phyloP scores from a whole-genome alignment of 768 basidiomycete species.

The Pilatotrama ljubarskyi region DNA sequence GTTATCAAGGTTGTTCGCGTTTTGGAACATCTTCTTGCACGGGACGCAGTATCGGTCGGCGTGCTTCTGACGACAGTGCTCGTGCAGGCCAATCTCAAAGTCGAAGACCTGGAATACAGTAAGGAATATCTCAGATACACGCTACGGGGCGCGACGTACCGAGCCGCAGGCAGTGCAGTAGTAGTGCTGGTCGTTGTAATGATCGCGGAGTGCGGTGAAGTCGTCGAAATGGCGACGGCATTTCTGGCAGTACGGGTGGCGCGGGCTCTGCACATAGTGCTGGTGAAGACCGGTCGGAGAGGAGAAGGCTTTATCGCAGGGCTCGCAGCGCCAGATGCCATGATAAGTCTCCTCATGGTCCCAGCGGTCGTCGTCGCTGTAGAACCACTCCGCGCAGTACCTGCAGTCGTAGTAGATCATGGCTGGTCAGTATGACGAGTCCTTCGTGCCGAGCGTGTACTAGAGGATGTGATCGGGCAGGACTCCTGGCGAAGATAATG shows the following conservation, averaged over 20 bases:
- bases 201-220: background rate
- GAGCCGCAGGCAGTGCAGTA: background rate
- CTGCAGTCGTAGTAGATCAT: too few species aligned
- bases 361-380: too few species aligned
- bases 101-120: constrained; percentile 36
- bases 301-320: background rate
- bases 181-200: background rate
- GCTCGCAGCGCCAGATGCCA: background rate
- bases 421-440: too few species aligned
- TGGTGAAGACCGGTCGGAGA: background rate
- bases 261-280: background rate
- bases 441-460: too few species aligned
- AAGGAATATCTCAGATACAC: background rate
- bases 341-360: background rate
- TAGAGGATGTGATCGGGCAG: too few species aligned
- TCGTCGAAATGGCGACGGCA: background rate
- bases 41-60: constrained; percentile 40
- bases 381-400: too few species aligned
- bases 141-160: background rate
- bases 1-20: constrained; percentile 39
- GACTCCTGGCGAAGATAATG: too few species aligned
- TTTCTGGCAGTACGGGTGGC: background rate
- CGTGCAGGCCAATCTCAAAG: constrained; percentile 39
- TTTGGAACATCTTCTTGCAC: constrained; percentile 47
- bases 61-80: constrained; percentile 31